phyloP scores from a whole-genome alignment of 345 rosid species.

The Draba incana region DNA sequence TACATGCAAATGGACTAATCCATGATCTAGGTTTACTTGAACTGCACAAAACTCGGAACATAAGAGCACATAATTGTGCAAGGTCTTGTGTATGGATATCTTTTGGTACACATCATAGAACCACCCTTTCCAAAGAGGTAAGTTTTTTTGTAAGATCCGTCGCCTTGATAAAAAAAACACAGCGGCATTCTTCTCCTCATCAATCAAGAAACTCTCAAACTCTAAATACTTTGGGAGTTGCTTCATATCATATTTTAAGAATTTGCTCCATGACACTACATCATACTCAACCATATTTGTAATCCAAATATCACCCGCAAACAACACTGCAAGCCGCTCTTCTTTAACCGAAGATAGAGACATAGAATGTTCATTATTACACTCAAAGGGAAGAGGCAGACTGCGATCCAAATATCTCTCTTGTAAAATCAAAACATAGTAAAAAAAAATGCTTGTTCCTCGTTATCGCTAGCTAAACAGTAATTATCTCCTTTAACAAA shows the following conservation, averaged over 20 bases:
- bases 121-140: background rate
- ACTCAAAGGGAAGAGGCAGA: background rate
- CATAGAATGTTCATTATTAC: fast-evolving
- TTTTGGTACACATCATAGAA: too few species aligned
- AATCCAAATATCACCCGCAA: background rate
- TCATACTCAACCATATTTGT: background rate
- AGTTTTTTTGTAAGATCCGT: background rate
- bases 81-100: too few species aligned
- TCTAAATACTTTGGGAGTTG: background rate
- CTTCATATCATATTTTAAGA: background rate
- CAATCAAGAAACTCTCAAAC: background rate
- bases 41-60: background rate
- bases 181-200: background rate
- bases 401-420: background rate
- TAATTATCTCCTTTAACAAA: background rate
- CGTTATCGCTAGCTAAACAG: background rate
- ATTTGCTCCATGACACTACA: constrained; percentile 6
- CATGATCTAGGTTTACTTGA: background rate
- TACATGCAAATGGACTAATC: background rate
- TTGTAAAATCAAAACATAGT: constrained; percentile 5
- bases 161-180: background rate
- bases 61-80: background rate
- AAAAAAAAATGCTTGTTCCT: background rate
- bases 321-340: background rate
- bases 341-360: constrained; percentile 20